Conservation (phyloP, 305 asterid species). For the Galium porrigens region DNA sequence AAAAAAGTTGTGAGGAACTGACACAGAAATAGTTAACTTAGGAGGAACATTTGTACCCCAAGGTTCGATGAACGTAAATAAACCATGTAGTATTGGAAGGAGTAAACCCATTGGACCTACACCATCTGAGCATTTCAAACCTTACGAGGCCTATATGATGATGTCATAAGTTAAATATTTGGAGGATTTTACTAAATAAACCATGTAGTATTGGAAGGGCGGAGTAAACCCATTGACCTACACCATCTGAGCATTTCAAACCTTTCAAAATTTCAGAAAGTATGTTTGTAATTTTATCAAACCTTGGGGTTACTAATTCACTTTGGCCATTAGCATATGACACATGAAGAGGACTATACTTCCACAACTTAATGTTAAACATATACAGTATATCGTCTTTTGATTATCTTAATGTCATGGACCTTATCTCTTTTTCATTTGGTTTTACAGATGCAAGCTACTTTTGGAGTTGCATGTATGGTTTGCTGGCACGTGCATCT, state of each 20-base stretch:
- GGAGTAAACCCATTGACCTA: neutral
- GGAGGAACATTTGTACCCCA: neutral
- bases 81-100: neutral
- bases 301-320: neutral
- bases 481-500: constrained; percentile 4
- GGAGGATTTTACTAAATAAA: neutral
- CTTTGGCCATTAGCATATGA: neutral
- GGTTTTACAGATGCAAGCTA: constrained; percentile 6
- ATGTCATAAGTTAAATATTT: neutral
- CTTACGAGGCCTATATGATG: neutral
- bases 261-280: neutral
- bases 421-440: constrained; percentile 5
- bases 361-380: neutral
- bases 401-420: neutral
- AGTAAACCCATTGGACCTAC: neutral
- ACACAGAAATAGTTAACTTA: neutral
- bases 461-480: neutral
- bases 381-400: neutral
- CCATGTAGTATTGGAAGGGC: neutral
- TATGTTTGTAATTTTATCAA: neutral
- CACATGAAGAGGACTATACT: neutral
- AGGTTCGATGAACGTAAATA: neutral
- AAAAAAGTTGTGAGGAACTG: neutral
- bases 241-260: neutral
- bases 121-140: neutral